phyloP scores from a whole-genome alignment of 192 early-diverging fungal genomes.

The Umbelopsis sp. region DNA sequence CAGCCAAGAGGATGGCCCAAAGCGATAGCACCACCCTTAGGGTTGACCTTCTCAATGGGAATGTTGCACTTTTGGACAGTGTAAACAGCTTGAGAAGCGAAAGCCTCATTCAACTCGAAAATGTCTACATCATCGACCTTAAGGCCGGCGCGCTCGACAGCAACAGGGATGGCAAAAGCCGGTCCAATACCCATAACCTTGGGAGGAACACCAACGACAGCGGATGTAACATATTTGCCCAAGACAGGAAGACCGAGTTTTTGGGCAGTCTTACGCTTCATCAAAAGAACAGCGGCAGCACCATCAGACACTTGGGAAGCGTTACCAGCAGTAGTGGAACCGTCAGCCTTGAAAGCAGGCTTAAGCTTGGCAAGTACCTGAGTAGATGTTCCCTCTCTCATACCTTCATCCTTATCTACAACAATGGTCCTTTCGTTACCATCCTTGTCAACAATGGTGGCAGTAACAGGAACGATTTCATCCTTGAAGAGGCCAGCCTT shows the following conservation, averaged over 20 bases:
- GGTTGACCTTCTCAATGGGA: slow-evolving; percentile 91
- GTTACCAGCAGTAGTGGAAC: slow-evolving; percentile 92
- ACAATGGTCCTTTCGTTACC: slow-evolving; percentile 73
- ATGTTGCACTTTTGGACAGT: slow-evolving; percentile 87
- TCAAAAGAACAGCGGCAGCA: slow-evolving; percentile 93
- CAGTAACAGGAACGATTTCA: slow-evolving; percentile 87
- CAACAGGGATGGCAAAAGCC: slow-evolving; percentile 90
- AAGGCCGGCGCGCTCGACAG: slow-evolving; percentile 79
- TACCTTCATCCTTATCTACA: slow-evolving; percentile 89
- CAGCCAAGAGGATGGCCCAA: slow-evolving; percentile 91
- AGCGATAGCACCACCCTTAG: slow-evolving; percentile 97
- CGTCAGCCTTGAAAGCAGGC: slow-evolving; percentile 86
- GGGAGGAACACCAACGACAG: slow-evolving; percentile 90
- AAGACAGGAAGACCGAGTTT: slow-evolving; percentile 82
- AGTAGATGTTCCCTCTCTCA: slow-evolving; percentile 79
- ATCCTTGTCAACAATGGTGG: slow-evolving; percentile 74
- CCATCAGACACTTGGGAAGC: slow-evolving; percentile 98
- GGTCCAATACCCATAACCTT: slow-evolving; percentile 98
- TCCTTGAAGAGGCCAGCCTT: slow-evolving; percentile 88
- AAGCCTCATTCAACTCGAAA: slow-evolving; percentile 97
- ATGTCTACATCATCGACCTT: slow-evolving; percentile 79
- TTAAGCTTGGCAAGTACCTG: slow-evolving; percentile 82
- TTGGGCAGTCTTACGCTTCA: slow-evolving; percentile 90
- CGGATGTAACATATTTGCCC: slow-evolving; percentile 86
- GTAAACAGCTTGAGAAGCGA: slow-evolving; percentile 96